Conservation (phyloP, 2,329 filamentous ascomycete species). For the Colletotrichum viniferum region DNA sequence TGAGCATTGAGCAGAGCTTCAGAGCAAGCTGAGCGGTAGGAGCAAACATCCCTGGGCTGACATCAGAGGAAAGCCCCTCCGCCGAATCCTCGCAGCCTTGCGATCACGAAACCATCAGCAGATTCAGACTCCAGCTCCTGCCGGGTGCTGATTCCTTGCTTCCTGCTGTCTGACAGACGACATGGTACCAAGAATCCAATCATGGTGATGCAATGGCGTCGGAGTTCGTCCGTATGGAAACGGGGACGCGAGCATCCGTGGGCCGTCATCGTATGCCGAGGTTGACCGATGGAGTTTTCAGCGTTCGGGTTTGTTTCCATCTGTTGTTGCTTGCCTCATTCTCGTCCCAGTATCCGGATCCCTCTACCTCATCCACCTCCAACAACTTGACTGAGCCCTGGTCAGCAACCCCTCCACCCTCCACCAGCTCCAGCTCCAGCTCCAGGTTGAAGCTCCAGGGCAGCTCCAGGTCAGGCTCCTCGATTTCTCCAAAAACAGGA, state of each 20-base stretch:
- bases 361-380: not conserved
- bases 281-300: not conserved
- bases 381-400: not conserved
- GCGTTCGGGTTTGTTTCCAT: not conserved
- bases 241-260: not conserved
- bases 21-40: not conserved
- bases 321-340: slow-evolving; percentile 1
- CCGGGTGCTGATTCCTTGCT: not conserved
- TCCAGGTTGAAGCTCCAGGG: not conserved
- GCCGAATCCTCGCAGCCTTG: slow-evolving; percentile 1
- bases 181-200: not conserved
- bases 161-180: not conserved
- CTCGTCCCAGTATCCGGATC: not conserved
- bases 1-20: not conserved
- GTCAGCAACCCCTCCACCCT: not conserved
- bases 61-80: not conserved
- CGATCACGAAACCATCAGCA: slow-evolving; percentile 4
- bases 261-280: not conserved
- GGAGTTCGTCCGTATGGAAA: not conserved
- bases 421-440: not conserved
- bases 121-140: not conserved
- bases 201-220: not conserved
- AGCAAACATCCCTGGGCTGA: not conserved
- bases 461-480: not conserved
- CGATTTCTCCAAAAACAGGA: not conserved